These are phyloP conservation scores for sorghum (Sorghum bicolor) DNA, from an alignment of 176 grass and related monocot genomes.

Conservation along the genomic window DNA sequence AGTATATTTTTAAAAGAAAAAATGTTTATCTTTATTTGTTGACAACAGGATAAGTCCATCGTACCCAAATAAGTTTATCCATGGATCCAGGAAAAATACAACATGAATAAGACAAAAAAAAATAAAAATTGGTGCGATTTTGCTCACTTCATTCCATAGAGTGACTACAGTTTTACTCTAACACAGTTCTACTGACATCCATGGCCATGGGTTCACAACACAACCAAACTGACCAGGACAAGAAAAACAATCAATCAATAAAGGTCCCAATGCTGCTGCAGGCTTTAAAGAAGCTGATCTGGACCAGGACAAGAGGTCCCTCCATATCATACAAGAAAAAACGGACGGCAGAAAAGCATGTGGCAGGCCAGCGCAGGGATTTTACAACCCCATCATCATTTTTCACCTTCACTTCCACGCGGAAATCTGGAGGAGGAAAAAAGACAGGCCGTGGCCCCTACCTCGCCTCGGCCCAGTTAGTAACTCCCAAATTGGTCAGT, in stretches of 20 bases:
- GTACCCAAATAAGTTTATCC: not conserved
- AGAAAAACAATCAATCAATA: not conserved
- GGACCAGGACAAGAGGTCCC: not conserved
- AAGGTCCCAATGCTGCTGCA: not conserved
- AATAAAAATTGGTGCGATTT: not conserved
- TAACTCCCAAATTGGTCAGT: not conserved
- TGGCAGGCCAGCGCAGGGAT: constrained; percentile 4
- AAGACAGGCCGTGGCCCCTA: not conserved
- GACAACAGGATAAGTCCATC: not conserved
- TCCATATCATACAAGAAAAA: not conserved
- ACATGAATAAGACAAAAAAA: not conserved
- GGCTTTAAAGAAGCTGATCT: constrained; percentile 10
- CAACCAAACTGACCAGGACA: not conserved
- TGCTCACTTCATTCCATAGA: not conserved
- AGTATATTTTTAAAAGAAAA: not conserved
- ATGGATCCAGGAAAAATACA: not conserved
- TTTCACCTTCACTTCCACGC: not conserved
- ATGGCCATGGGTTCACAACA: not conserved
- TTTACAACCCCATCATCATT: not conserved
- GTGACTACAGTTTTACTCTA: not conserved
- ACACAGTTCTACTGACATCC: not conserved
- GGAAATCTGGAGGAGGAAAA: not conserved
- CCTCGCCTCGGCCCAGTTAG: no score
- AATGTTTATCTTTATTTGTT: not conserved
- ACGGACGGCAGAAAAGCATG: not conserved